These are phyloP conservation scores for Wickerhamomyces kurtzmanii DNA, from an alignment of 805 yeast species.

Conservation along the genomic window DNA sequence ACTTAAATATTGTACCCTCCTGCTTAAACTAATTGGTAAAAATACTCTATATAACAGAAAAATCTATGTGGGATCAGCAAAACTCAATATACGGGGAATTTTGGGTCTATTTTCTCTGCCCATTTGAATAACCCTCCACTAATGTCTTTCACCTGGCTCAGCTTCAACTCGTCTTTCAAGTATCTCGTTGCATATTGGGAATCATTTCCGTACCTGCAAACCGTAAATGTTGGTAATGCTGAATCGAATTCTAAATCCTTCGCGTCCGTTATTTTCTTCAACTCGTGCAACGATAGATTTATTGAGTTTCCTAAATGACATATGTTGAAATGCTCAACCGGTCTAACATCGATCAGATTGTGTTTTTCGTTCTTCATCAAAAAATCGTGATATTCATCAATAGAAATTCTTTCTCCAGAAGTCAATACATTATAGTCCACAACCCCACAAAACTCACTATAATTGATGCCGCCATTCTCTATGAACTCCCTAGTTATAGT, in stretches of 20 bases:
- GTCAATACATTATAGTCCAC: conserved; percentile 34
- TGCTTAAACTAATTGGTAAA: conserved; percentile 17
- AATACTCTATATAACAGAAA: neutral
- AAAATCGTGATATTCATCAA: conserved; percentile 22
- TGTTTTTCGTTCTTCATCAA: conserved; percentile 9
- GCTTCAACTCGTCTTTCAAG: conserved; percentile 40
- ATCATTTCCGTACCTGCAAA: conserved; percentile 89
- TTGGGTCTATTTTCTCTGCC: conserved; percentile 48
- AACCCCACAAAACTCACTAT: conserved; percentile 69
- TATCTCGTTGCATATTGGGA: conserved; percentile 66
- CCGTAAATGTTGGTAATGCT: conserved; percentile 37
- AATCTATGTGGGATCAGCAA: conserved; percentile 1
- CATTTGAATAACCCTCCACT: conserved; percentile 72
- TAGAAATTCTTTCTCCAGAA: conserved; percentile 35
- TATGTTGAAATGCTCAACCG: conserved; percentile 64
- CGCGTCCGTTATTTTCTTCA: conserved; percentile 22
- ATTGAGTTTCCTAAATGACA: conserved; percentile 47
- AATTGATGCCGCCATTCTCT: conserved; percentile 40
- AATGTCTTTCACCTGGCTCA: conserved; percentile 49
- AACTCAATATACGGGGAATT: conserved; percentile 51
- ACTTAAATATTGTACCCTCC: no score
- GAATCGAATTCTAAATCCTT: conserved; percentile 20
- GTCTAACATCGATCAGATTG: conserved; percentile 68
- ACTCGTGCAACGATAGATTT: conserved; percentile 52
- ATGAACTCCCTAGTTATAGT: conserved; percentile 37